Percentiles rank a stretch among this genome's conserved stretches.
phyloP scores from a whole-genome alignment of 2,329 filamentous ascomycete genomes.

The Lasiodiplodia hormozganensis region DNA sequence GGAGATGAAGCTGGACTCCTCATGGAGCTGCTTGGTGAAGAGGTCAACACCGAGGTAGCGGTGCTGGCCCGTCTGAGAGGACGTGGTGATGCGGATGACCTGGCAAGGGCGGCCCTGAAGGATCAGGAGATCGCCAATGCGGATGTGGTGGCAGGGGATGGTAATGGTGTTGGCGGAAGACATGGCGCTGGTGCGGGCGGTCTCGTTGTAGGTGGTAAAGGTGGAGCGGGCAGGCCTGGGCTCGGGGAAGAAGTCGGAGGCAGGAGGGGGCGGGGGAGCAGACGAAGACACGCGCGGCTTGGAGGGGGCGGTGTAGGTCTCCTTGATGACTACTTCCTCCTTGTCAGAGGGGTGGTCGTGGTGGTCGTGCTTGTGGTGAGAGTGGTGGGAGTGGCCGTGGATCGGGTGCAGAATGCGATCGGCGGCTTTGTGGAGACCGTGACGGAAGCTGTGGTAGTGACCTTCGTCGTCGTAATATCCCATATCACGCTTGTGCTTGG shows the following conservation, averaged over 20 bases:
- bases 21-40: slow-evolving; percentile 99
- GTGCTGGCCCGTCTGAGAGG: slow-evolving; percentile 97
- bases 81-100: slow-evolving; percentile 99
- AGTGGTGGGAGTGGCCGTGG: slow-evolving; percentile 58
- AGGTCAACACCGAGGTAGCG: slow-evolving; percentile 99
- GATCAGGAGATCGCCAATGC: slow-evolving; percentile 97
- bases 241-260: slow-evolving; percentile 32
- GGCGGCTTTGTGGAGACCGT: slow-evolving; percentile 71
- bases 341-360: slow-evolving; percentile 44
- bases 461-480: slow-evolving; percentile 83
- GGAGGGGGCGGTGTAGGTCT: slow-evolving; percentile 45
- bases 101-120: slow-evolving; percentile 99
- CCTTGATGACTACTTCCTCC: slow-evolving; percentile 58
- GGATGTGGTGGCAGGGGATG: slow-evolving; percentile 99
- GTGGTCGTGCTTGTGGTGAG: slow-evolving; percentile 49
- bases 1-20: slow-evolving; percentile 97
- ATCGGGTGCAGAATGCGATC: slow-evolving; percentile 71
- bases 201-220: slow-evolving; percentile 21
- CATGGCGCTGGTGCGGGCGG: slow-evolving; percentile 43
- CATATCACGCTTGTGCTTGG: slow-evolving; percentile 67
- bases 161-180: slow-evolving; percentile 85
- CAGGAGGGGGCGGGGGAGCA: slow-evolving; percentile 41
- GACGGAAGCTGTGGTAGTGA: slow-evolving; percentile 77
- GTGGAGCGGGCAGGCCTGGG: slow-evolving; percentile 36
- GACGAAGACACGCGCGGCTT: slow-evolving; percentile 45